A percentile compares a stretch with the other conserved stretches of the same genome.
Conservation (phyloP, 371 early-diverging fungal species). For the Actinomucor elegans region DNA sequence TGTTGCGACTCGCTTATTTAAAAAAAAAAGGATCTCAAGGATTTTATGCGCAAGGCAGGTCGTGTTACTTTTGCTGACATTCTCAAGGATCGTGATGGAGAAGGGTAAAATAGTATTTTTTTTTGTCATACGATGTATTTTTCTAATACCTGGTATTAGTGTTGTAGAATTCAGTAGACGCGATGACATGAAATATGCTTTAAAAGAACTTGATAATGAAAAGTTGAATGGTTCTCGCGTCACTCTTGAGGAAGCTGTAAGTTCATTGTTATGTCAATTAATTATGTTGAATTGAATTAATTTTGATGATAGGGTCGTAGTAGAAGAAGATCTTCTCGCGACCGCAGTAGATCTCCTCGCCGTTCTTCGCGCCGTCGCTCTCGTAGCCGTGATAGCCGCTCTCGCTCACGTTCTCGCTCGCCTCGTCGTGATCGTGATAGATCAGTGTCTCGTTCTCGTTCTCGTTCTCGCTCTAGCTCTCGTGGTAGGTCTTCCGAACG, state of each 20-base stretch:
- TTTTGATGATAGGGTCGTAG: constrained; percentile 11
- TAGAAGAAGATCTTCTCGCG: constrained; percentile 22
- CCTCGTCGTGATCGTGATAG: constrained; percentile 11
- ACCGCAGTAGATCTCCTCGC: constrained; percentile 26
- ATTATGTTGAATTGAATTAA: constrained; percentile 14
- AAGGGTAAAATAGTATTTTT: constrained; percentile 63
- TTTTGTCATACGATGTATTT: not conserved
- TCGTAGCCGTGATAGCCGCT: constrained; percentile 16
- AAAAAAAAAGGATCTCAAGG: constrained; percentile 85
- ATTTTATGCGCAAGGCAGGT: constrained; percentile 89
- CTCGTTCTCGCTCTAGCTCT: constrained; percentile 21
- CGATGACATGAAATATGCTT: constrained; percentile 81
- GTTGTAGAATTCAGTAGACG: constrained; percentile 83
- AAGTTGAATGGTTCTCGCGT: constrained; percentile 82
- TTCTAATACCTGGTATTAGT: constrained; percentile 37
- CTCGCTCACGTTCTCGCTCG: constrained; percentile 29
- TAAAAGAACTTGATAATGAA: constrained; percentile 77
- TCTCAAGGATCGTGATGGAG: constrained; percentile 75
- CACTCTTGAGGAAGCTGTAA: constrained; percentile 66
- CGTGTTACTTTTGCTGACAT: constrained; percentile 91
- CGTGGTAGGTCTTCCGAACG: constrained; percentile 19
- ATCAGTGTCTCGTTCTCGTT: constrained; percentile 21
- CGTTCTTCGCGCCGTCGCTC: constrained; percentile 22
- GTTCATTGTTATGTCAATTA: not conserved
- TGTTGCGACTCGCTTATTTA: not conserved